These are phyloP conservation scores for Lyophyllum semitale DNA, from an alignment of 768 basidiomycete genomes.

Conservation along the genomic window DNA sequence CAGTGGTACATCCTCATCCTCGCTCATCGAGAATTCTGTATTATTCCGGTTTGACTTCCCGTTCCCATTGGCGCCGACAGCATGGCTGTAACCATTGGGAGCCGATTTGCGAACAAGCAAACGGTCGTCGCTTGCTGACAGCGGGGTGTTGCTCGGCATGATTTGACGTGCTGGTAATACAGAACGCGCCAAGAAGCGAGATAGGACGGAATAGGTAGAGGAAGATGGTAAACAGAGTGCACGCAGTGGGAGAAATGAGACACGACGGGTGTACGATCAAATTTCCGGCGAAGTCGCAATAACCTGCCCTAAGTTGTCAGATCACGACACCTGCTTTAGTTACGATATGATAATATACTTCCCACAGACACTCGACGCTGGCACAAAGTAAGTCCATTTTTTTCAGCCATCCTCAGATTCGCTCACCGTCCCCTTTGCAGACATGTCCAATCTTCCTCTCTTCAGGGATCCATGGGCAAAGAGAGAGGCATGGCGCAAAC, in stretches of 20 bases:
- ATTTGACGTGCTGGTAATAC: slow-evolving; percentile 23
- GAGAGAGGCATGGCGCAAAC: slow-evolving; percentile 89
- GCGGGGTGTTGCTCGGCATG: slow-evolving; percentile 50
- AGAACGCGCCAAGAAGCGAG: slow-evolving; percentile 19
- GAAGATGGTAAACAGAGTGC: slow-evolving; percentile 18
- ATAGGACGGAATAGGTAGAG: slow-evolving; percentile 8
- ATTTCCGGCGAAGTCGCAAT: slow-evolving; percentile 40
- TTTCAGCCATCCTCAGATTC: slow-evolving; percentile 3
- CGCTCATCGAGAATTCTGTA: slow-evolving; percentile 56
- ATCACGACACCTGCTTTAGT: slow-evolving; percentile 33
- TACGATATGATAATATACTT: background rate
- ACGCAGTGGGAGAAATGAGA: slow-evolving; percentile 27
- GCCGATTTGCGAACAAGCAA: slow-evolving; percentile 48
- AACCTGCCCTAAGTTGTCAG: slow-evolving; percentile 60
- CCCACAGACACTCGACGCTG: slow-evolving; percentile 3
- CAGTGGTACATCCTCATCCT: slow-evolving; percentile 72
- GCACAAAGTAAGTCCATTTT: slow-evolving; percentile 13
- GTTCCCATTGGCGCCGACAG: slow-evolving; percentile 45
- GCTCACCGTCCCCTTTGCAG: slow-evolving; percentile 18
- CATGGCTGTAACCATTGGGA: slow-evolving; percentile 37
- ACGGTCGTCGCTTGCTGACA: slow-evolving; percentile 63
- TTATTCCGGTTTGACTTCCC: slow-evolving; percentile 40
- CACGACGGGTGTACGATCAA: slow-evolving; percentile 35
- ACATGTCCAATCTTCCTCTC: slow-evolving; percentile 66
- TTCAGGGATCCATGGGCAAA: slow-evolving; percentile 96